A percentile compares a stretch with the other conserved stretches of the same genome.
Evolutionary conservation across 2,329 filamentous ascomycete genomes (phyloP).

Genomic region (Lasiodiplodia hormozganensis): DNA sequence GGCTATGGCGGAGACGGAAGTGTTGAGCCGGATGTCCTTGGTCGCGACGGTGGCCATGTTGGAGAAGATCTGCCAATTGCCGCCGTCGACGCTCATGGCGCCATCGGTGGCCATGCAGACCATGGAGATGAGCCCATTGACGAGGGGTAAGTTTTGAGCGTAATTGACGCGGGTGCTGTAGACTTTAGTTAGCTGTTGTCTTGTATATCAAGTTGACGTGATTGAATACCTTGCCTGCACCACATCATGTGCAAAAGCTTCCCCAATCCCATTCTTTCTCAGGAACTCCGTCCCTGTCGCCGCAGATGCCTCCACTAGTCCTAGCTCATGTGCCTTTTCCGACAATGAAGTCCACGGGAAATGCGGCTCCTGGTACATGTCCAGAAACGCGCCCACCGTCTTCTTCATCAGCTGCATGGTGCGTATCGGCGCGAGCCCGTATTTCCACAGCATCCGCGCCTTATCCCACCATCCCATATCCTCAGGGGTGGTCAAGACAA

Average conservation of each 20-base stretch:
- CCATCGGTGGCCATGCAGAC: constrained; percentile 90
- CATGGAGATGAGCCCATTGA: constrained; percentile 91
- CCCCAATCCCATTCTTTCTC: constrained; percentile 69
- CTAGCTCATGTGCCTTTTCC: constrained; percentile 70
- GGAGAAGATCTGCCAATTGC: constrained; percentile 96
- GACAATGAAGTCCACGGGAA: constrained; percentile 87
- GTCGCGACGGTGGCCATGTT: constrained; percentile 61
- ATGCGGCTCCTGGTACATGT: constrained; percentile 78
- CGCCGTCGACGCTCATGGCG: constrained; percentile 78
- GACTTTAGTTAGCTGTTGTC: background rate
- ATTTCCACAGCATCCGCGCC: constrained; percentile 81
- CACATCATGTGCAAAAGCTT: constrained; percentile 76
- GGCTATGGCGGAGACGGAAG: constrained; percentile 62
- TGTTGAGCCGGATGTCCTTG: constrained; percentile 69
- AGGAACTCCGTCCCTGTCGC: constrained; percentile 78
- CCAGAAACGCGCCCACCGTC: constrained; percentile 75
- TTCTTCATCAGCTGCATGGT: constrained; percentile 75
- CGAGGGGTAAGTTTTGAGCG: constrained; percentile 82
- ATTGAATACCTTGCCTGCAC: constrained; percentile 70
- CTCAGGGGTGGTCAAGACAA: constrained; percentile 72
- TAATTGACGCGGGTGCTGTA: constrained; percentile 88
- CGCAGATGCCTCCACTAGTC: constrained; percentile 69
- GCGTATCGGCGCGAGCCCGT: constrained; percentile 78
- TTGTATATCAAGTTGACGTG: background rate
- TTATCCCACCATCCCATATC: constrained; percentile 78